Evolutionary conservation across 371 early-diverging fungal genomes (phyloP).

Genomic region (Thermomucor indicae-seudaticae): DNA sequence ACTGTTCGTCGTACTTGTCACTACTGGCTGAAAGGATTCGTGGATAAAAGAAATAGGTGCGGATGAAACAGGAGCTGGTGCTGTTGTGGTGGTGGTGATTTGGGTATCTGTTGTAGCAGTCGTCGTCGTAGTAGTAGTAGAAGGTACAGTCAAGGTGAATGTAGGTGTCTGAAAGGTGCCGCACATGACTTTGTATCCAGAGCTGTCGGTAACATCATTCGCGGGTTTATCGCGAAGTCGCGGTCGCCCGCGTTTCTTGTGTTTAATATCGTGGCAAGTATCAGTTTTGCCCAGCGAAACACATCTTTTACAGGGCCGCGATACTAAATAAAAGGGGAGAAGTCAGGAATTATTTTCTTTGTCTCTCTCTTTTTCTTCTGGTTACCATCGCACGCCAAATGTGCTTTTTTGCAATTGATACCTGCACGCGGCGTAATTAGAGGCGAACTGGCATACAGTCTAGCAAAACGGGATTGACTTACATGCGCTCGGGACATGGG

Average conservation of each 20-base stretch:
- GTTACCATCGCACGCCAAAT: slow-evolving; percentile 28
- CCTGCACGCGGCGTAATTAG: background rate
- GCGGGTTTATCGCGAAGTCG: slow-evolving; percentile 55
- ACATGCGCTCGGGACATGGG: background rate
- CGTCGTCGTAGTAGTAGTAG: background rate
- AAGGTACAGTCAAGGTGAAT: slow-evolving; percentile 1
- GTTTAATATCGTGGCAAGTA: slow-evolving; percentile 75
- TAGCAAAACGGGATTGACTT: background rate
- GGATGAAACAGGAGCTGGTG: background rate
- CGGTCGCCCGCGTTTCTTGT: slow-evolving; percentile 79
- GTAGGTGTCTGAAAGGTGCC: slow-evolving; percentile 11
- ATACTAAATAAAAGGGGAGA: slow-evolving; percentile 30
- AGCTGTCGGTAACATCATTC: background rate
- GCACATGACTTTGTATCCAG: slow-evolving; percentile 9
- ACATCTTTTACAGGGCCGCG: slow-evolving; percentile 76
- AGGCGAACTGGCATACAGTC: too few species aligned
- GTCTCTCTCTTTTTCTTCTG: background rate
- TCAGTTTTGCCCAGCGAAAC: slow-evolving; percentile 66
- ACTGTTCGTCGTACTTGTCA: background rate
- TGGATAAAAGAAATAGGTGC: slow-evolving; percentile 10
- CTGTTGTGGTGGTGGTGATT: background rate
- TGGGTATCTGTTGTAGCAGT: background rate
- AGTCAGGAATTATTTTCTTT: background rate
- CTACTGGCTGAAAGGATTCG: slow-evolving; percentile 1
- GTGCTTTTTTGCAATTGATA: slow-evolving; percentile 28